Base-by-base conservation (phyloP, 169 alveolate genomes). In the Plasmodium gaboni region DNA sequence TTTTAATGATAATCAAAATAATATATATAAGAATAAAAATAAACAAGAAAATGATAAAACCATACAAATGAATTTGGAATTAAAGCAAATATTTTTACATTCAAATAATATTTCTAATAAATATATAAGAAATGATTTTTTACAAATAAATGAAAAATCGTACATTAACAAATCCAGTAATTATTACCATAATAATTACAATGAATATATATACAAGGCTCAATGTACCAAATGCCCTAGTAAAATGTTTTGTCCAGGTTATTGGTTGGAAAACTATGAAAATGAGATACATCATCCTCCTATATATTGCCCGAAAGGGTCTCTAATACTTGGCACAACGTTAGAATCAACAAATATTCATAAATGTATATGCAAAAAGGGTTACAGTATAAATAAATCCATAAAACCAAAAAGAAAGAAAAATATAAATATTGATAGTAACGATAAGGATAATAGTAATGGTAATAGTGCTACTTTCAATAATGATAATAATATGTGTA, bases 361-460 rank as follows among this genome's bases (percentile, higher is more conserved):
- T 13, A 94, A 94, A 60, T 94, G 96, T 71, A 51, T 94, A 51
- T 94, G 96, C 44, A 88, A 83, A 15, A 94, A 94, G 15, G 96
- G 96, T 28, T 94, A 92, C 44, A 57, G 93, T 53, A 44, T 92
- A 71, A 80, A 88, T 55, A 53, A 5, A 1, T 38, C 46, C 10
- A 38, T 38, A 38, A 38, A 38, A 38, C 46, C 46, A 38, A 38
- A 38, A 0, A 38, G 46, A 5, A 38, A 38, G 10, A 38, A 38
- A 38, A 38, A 38, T 38, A 1, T 38, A 38, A 38, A 38, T 38
- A 9, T 5, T 32, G 7, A 32, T 32, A 8, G 1, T 32, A 32
- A 32, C 7, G 9, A 0, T 32, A 32, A 32, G 5, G 9, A 5
- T 32, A 38, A 38, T 50, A 86, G 85, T 15, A 94, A 94, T n/a